Base-by-base conservation (phyloP, 2,329 filamentous ascomycete genomes). In the Didymella lethalis region DNA sequence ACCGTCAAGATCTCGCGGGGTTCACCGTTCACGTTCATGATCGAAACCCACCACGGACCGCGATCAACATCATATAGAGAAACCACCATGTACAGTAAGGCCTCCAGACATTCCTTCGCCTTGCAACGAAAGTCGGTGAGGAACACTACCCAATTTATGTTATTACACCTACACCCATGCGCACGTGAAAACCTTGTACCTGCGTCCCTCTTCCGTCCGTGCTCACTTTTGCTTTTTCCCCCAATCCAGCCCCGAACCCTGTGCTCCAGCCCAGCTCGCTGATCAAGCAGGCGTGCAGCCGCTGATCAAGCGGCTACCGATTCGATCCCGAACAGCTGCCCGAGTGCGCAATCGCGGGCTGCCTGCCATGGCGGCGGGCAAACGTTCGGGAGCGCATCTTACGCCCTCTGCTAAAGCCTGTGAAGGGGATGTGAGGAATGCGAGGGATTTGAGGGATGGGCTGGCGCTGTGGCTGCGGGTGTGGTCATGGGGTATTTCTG, bases 131-230 rank as follows among this genome's bases (percentile, higher is more conserved):
- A 48, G 36, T 48, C 36, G 52, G 45, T 54, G 45, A 48, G n/a
- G 7, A n/a, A 5, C 2, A 11, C 16, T 20, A 48, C 20, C 20
- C 44, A 54, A 47, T 38, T 6, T 16, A 8, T 12, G 7, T 10
- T 4, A 26, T 14, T 23, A 7, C 11, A 18, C 20, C 26, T 36
- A 54, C 45, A 54, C 43, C 40, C 34, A 34, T 11, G 45, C 18
- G 49, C 49, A 26, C 45, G 49, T 53, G 44, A 58, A 53, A 5
- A 44, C 38, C 45, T 46, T 20, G 55, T 58, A 58, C 55, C 55
- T 58, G 55, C 55, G 38, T 53, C 26, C 44, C 18, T 41, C 28
- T 26, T 14, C 14, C 45, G 29, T 52, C 34, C 11, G 53, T 43
- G 25, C 16, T 31, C 51, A 25, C 32, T 7, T 44, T 57, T 57